Base-by-base conservation (phyloP, 768 basidiomycete genomes). In the Lentinus tigrinus region DNA sequence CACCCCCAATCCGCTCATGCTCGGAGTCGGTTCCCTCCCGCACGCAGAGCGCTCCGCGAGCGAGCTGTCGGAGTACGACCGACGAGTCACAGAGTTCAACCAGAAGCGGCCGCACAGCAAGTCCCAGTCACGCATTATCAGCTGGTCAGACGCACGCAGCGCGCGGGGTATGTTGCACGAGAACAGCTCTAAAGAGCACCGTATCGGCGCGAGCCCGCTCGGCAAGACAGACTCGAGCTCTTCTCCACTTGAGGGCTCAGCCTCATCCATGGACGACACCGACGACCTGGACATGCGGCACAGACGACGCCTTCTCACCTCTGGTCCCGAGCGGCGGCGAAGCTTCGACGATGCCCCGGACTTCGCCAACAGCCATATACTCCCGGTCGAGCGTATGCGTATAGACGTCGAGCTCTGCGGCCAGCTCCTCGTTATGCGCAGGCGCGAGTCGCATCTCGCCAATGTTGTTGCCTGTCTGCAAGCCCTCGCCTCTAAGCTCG, bases 401-500 rank as follows among this genome's bases (percentile, higher is more conserved):
- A 83, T 89, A 40, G 91, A 93, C 64, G 91, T 91, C 37, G 89
- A 88, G 64, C 76, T 93, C 16, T 87, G 87, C 65, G 88, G 87
- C 4, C 87, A 92, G 66, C 69, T 89, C 47, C 75, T 93, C 21
- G 80, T 87, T 62, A 83, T 91, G 83, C 75, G 74, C 34, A 75
- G 90, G 42, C 78, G 90, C 64, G 85, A 87, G 67, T 75, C 77
- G 57, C 89, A 92, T 69, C 74, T 93, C 36, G 75, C 74, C 53
- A 87, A 88, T 66, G 83, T 90, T 28, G 66, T 85, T 13, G 74
- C 78, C 17, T 85, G 83, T 64, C 75, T 90, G 34, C 75, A 82
- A 67, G 88, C 82, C 43, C 74, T 91, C 57, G 82, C 84, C 13
- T 67, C 67, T 23, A 75, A 77, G 0, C 80, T 92, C 9, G 78